These are phyloP conservation scores for Papilionanthe hybrid DNA, from an alignment of 116 monocot genomes.

Conservation along the genomic window DNA sequence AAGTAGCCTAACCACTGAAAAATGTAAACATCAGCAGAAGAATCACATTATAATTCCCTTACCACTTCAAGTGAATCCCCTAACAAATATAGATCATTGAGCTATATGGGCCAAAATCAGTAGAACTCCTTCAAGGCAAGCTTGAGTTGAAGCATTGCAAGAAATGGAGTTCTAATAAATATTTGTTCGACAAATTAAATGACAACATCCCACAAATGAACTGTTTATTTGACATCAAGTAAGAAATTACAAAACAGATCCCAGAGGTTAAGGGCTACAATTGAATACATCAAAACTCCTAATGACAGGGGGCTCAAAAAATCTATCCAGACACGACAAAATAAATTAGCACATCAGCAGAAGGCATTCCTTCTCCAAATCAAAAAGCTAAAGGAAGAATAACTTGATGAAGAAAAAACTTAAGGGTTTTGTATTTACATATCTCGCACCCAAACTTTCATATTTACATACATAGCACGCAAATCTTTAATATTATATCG, in stretches of 20 bases:
- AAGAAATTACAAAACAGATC: neutral
- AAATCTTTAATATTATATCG: no score
- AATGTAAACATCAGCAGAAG: neutral
- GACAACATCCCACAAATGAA: neutral
- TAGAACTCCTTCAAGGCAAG: neutral
- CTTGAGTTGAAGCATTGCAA: neutral
- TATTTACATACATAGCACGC: no score
- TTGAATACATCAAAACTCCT: neutral
- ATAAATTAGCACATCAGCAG: neutral
- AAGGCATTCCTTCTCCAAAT: neutral
- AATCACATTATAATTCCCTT: neutral
- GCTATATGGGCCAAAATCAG: neutral
- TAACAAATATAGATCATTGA: neutral
- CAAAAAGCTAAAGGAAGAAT: neutral
- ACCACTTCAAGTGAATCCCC: neutral
- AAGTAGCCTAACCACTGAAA: neutral
- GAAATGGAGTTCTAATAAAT: neutral
- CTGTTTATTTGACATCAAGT: neutral
- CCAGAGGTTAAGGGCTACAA: neutral
- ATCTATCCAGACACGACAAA: neutral
- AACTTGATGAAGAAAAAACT: neutral
- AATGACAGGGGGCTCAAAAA: neutral
- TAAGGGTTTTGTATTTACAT: no score
- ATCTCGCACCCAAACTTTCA: no score
- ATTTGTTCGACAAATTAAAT: neutral